Evolutionary conservation across 1,139 yeast species (phyloP), one percentile per base, ranked within the genome.

Genomic region (Geotrichum bryndzae): DNA sequence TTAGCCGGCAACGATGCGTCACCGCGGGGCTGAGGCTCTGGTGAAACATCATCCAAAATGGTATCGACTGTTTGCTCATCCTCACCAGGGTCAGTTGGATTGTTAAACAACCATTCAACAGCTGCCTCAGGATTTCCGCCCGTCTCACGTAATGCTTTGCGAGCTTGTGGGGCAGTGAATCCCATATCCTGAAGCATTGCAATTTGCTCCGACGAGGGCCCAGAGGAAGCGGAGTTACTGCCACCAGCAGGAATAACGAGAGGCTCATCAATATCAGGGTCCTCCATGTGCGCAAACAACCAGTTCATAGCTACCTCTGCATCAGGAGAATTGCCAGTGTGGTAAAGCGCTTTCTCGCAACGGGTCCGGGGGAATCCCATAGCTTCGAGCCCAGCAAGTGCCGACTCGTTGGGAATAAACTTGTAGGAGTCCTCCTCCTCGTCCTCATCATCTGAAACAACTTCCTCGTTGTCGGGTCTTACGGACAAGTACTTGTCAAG

Each of bases 311-410:
- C 97, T 4, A 80, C 81, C 68, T 94, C 98, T 0, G 89, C 79
- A 58, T 78, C 78, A 8, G 61, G 58, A 2, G 72, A 68, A 68
- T 90, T 91, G 0, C 91, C 95, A 0, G 96, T 90, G 51, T 82
- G 75, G 68, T 80, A 86, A 41, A 94, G 77, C 0, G 94, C 97
- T 69, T 85, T 84, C 45, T 79, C 77, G 53, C 87, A 80, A 57
- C 95, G 80, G 23, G 81, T 80, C 61, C 82, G 83, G 0, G 94
- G 84, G 73, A 94, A 94, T n/a, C 99, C 99, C 97, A 92, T 94
- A 35, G 83, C 83, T 62, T 79, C 73, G 29, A 95, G 80, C 64
- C 81, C 80, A 6, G 77, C 74, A 67, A 90, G 67, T 0, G 84
- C 84, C 0, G 77, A 82, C 48, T 76, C 77, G 68, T 90, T 81